A percentile compares a stretch with the other conserved stretches of the same genome.
Conservation (phyloP, 2,329 filamentous ascomycete genomes). For the Fusarium sp. region DNA sequence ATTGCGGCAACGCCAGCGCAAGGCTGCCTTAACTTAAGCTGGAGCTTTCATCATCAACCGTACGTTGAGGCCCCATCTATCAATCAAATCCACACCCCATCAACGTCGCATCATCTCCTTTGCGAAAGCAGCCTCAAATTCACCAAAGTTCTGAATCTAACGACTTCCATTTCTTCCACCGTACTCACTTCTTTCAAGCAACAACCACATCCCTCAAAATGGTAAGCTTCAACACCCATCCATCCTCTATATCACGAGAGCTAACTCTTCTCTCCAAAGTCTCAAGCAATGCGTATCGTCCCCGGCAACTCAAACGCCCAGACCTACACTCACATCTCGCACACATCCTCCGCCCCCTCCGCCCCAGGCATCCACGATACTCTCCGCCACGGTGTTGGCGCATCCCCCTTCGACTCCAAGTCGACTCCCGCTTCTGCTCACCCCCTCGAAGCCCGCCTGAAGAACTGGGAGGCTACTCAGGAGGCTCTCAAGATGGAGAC, state of each 20-base stretch:
- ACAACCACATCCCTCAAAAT: constrained; percentile 51
- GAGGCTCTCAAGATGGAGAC: constrained; percentile 87
- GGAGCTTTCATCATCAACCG: constrained; percentile 36
- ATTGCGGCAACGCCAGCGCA: constrained; percentile 31
- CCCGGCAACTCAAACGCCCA: constrained; percentile 73
- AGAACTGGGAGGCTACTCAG: constrained; percentile 90
- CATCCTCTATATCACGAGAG: constrained; percentile 9
- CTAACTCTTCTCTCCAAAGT: constrained; percentile 34
- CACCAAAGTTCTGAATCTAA: background rate
- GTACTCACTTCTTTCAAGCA: background rate
- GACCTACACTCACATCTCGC: constrained; percentile 68
- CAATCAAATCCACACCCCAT: background rate
- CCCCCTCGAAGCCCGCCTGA: constrained; percentile 89
- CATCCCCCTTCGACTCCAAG: constrained; percentile 60
- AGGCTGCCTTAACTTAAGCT: constrained; percentile 37
- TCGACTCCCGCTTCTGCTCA: constrained; percentile 69
- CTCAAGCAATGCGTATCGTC: constrained; percentile 87
- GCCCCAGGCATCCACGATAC: constrained; percentile 94
- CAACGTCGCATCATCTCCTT: constrained; percentile 2
- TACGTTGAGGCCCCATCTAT: background rate
- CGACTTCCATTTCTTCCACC: background rate
- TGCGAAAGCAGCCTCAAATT: background rate
- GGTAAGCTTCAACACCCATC: constrained; percentile 50
- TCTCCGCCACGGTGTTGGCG: constrained; percentile 82
- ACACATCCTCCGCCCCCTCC: constrained; percentile 79